phyloP scores from a whole-genome alignment of 352 stramenopile species.

The Phytophthora boehmeriae region DNA sequence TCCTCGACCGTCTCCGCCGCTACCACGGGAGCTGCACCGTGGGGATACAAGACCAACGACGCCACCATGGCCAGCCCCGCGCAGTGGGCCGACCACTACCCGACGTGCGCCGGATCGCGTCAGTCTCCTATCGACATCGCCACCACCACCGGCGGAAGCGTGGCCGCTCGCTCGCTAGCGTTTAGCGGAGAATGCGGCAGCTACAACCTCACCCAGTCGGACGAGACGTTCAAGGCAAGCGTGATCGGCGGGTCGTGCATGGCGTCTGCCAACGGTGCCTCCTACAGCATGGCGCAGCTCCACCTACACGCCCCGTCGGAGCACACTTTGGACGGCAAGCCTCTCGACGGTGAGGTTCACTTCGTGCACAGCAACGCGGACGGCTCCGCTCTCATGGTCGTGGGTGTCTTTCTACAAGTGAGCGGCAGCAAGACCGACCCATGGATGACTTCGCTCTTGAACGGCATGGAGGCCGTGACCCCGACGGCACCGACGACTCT shows the following conservation, averaged over 20 bases:
- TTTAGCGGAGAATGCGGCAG: no score
- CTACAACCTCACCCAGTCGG: no score
- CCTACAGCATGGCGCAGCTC: conserved; percentile 40
- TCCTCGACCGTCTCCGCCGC: conserved; percentile 17
- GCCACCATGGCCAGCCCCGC: conserved; percentile 16
- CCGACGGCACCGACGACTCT: conserved; percentile 5
- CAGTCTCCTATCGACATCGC: no score
- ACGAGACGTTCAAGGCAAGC: no score
- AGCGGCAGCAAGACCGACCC: conserved; percentile 20
- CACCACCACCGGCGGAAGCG: no score
- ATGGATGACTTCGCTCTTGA: conserved; percentile 33
- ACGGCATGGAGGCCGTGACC: conserved; percentile 27
- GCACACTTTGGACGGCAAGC: conserved; percentile 38
- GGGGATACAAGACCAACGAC: conserved; percentile 32
- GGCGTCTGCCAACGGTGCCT: conserved; percentile 8
- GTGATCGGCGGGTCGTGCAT: no score
- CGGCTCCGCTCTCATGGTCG: conserved; percentile 32
- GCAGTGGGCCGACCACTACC: conserved; percentile 27
- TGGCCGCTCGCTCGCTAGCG: no score
- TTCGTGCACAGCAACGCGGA: conserved; percentile 43
- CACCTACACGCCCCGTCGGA: conserved; percentile 45
- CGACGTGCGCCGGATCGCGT: no score
- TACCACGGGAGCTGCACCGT: conserved; percentile 2
- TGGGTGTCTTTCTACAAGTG: conserved; percentile 25
- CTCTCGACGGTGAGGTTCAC: conserved; percentile 37